Evolutionary conservation across 1,139 yeast genomes (phyloP).

Genomic region (Geotrichum aggregatum): DNA sequence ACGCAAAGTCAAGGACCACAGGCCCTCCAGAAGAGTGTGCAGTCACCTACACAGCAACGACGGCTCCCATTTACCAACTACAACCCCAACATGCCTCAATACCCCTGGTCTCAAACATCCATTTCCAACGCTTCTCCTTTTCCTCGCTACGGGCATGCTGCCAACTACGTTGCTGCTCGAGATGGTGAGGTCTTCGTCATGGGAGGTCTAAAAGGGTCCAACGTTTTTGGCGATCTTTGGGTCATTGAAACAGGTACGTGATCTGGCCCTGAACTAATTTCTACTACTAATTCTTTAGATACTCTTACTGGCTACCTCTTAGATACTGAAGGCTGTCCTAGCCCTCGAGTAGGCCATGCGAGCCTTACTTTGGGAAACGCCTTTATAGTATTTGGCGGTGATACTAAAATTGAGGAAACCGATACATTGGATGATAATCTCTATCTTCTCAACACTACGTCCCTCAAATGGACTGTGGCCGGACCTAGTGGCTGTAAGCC

Average conservation of each 20-base stretch:
- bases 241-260: conserved; percentile 42
- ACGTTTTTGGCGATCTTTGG: conserved; percentile 96
- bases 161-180: conserved; percentile 64
- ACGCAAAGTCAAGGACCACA: not conserved
- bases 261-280: not conserved
- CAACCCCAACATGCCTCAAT: conserved; percentile 5
- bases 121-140: conserved; percentile 10
- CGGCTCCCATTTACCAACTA: conserved; percentile 14
- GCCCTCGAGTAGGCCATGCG: conserved; percentile 96
- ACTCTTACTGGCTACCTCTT: conserved; percentile 56
- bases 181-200: conserved; percentile 80
- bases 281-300: conserved; percentile 25
- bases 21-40: conserved; percentile 20
- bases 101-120: conserved; percentile 10
- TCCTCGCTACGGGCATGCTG: conserved; percentile 64
- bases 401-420: conserved; percentile 75
- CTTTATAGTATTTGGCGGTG: conserved; percentile 93
- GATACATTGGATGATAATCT: conserved; percentile 82
- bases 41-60: conserved; percentile 17
- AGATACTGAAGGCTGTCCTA: conserved; percentile 71
- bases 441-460: conserved; percentile 84
- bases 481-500: conserved; percentile 80
- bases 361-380: conserved; percentile 92
- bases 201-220: conserved; percentile 93
- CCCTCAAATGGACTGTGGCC: conserved; percentile 87